Evolutionary conservation across 2,329 filamentous ascomycete genomes (phyloP).

Genomic region (Claviceps sp.): DNA sequence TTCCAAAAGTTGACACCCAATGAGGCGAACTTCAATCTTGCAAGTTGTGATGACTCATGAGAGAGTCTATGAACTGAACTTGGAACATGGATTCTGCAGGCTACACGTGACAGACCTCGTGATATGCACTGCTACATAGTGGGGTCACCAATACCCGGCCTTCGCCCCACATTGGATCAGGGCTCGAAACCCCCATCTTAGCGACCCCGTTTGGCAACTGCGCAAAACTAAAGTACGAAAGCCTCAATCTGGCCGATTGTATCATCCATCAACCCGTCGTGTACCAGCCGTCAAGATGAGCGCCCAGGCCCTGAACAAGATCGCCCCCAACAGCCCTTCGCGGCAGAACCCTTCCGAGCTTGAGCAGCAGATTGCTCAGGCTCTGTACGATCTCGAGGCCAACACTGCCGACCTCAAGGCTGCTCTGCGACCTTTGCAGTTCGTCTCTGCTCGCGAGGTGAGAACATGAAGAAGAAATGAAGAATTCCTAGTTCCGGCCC

Average conservation of each 20-base stretch:
- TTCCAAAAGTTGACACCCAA: background rate
- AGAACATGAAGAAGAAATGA: constrained; percentile 37
- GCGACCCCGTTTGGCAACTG: constrained; percentile 16
- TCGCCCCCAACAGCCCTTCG: constrained; percentile 92
- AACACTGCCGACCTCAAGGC: constrained; percentile 97
- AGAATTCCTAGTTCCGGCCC: constrained; percentile 4
- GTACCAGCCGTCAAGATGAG: constrained; percentile 43
- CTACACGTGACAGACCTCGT: background rate
- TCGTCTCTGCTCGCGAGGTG: constrained; percentile 98
- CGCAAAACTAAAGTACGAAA: constrained; percentile 15
- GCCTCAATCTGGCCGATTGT: constrained; percentile 12
- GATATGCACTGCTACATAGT: background rate
- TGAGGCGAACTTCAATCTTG: background rate
- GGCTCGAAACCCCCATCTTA: constrained; percentile 31
- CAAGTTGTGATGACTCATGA: background rate
- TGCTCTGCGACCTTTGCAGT: constrained; percentile 92
- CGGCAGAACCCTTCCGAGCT: constrained; percentile 93
- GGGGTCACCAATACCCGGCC: background rate
- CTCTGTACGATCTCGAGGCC: constrained; percentile 97
- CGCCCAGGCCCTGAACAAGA: constrained; percentile 83
- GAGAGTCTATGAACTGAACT: too few species aligned
- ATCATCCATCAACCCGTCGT: constrained; percentile 18
- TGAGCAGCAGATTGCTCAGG: constrained; percentile 90
- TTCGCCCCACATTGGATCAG: constrained; percentile 9
- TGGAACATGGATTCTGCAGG: too few species aligned